These are phyloP conservation scores for Asterophora parasitica DNA, from an alignment of 768 basidiomycete genomes.

Conservation along the genomic window DNA sequence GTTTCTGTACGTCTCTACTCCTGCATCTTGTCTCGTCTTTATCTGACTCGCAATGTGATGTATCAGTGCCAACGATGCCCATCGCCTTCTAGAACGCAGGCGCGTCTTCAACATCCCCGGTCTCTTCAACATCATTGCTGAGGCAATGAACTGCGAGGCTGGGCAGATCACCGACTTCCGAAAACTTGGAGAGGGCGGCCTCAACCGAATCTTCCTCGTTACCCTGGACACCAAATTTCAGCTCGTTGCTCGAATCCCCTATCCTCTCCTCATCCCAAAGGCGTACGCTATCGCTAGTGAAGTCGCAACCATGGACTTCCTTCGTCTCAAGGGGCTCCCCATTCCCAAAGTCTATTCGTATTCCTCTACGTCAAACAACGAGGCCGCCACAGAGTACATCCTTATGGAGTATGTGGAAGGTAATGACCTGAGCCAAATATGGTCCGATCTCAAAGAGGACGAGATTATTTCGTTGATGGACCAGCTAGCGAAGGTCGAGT, in stretches of 20 bases:
- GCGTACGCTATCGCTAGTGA: slow-evolving; percentile 29
- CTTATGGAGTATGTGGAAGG: slow-evolving; percentile 33
- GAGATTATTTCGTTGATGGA: slow-evolving; percentile 30
- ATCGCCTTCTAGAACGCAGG: slow-evolving; percentile 32
- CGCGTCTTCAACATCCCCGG: slow-evolving; percentile 27
- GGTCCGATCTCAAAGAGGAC: slow-evolving; percentile 24
- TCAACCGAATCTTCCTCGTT: slow-evolving; percentile 32
- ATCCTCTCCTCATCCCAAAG: slow-evolving; percentile 23
- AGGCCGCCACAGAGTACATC: slow-evolving; percentile 30
- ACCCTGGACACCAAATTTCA: slow-evolving; percentile 27
- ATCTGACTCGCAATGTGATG: slow-evolving; percentile 20
- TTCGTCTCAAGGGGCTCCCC: slow-evolving; percentile 25
- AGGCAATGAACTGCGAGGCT: slow-evolving; percentile 26
- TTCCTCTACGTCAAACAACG: slow-evolving; percentile 21
- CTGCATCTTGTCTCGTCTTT: slow-evolving; percentile 23
- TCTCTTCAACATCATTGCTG: slow-evolving; percentile 17
- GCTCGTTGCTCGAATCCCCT: slow-evolving; percentile 32
- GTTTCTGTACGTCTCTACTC: slow-evolving; percentile 28
- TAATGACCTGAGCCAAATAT: slow-evolving; percentile 28
- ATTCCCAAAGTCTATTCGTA: slow-evolving; percentile 29
- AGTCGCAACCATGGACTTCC: slow-evolving; percentile 32
- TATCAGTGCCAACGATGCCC: slow-evolving; percentile 29
- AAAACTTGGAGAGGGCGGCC: slow-evolving; percentile 42
- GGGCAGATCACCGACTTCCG: slow-evolving; percentile 25
- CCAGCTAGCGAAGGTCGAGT: slow-evolving; percentile 36